Base-by-base conservation (phyloP, 306 rosid species). In the Rosa rugosa region DNA sequence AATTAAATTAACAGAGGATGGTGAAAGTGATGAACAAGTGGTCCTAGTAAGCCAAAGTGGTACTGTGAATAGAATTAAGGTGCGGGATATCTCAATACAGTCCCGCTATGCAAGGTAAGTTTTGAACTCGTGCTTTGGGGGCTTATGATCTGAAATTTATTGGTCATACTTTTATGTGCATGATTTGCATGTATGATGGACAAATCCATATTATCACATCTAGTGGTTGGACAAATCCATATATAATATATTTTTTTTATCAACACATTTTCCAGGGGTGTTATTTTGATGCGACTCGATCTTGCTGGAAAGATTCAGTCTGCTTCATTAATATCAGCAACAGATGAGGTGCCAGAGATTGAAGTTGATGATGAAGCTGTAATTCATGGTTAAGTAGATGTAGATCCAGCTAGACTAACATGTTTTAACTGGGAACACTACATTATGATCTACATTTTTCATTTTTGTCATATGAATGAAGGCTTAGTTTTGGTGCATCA, bases 1-100 rank as follows among this genome's bases (percentile, higher is more conserved):
- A 16, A 41, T 6, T 45, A 68, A 46, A 68, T 70, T 53, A 40
- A 60, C 97, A 95, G 99, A 91, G 74, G 97, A 93, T 80, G 98
- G 94, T 41, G 98, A 93, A 87, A 95, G 99, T 86, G 99, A 95
- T 80, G 99, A 95, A 87, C 96, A 93, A 93, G 99, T 91, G 70
- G 99, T 95, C 80, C 87, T 95, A 11, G 97, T 95, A 42, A 95
- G 98, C 88, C 99, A 95, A 80, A 95, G 94, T 72, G 99, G 99
- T 66, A 95, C 97, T 5, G 99, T 89, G 68, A 95, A 95, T 85
- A 89, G 99, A 88, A 90, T 95, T 53, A 95, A 95, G 89, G 98
- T 95, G 80, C 97, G 92, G 79, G 97, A 95, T 80, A 85, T 93
- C 86, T 95, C 98, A 14, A 90, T 95, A 80, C 98, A 95, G 87